Conservation (phyloP, 1,284 basidiomycete species). For the Clitocybe nebularis region DNA sequence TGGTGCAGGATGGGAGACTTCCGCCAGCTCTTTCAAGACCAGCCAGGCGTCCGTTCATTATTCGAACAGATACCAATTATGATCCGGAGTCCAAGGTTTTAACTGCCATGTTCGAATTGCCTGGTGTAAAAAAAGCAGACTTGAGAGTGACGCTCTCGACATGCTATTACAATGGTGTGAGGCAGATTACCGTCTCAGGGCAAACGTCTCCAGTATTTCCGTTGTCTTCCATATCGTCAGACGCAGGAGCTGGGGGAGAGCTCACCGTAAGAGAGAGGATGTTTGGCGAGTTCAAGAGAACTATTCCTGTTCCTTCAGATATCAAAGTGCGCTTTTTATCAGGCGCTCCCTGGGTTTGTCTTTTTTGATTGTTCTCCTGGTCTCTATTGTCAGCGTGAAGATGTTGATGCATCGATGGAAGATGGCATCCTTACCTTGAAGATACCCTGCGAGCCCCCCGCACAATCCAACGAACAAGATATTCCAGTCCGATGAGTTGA, state of each 20-base stretch:
- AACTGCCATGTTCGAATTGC: constrained; percentile 59
- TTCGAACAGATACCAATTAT: constrained; percentile 55
- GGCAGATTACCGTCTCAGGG: constrained; percentile 52
- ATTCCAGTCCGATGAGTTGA: constrained; percentile 32
- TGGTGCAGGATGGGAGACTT: constrained; percentile 5
- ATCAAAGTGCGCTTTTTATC: constrained; percentile 43
- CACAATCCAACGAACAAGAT: constrained; percentile 30
- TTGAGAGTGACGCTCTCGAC: constrained; percentile 50
- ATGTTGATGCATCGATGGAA: constrained; percentile 43
- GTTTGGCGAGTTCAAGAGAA: constrained; percentile 48
- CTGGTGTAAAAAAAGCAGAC: constrained; percentile 53
- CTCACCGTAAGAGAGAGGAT: constrained; percentile 45
- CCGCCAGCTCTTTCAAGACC: constrained; percentile 7
- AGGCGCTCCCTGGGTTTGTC: constrained; percentile 12
- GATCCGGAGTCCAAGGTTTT: constrained; percentile 41
- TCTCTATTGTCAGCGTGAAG: constrained; percentile 33
- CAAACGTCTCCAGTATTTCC: constrained; percentile 32
- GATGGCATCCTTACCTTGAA: constrained; percentile 48
- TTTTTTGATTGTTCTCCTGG: constrained; percentile 18
- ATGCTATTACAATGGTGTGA: constrained; percentile 51
- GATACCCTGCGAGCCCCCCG: constrained; percentile 39
- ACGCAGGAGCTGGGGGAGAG: constrained; percentile 22
- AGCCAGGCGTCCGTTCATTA: constrained; percentile 19
- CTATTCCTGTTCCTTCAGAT: constrained; percentile 52
- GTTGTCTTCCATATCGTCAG: constrained; percentile 8